Evolutionary conservation across 2,329 filamentous ascomycete genomes (phyloP).

Genomic region (Sporothrix pallida): DNA sequence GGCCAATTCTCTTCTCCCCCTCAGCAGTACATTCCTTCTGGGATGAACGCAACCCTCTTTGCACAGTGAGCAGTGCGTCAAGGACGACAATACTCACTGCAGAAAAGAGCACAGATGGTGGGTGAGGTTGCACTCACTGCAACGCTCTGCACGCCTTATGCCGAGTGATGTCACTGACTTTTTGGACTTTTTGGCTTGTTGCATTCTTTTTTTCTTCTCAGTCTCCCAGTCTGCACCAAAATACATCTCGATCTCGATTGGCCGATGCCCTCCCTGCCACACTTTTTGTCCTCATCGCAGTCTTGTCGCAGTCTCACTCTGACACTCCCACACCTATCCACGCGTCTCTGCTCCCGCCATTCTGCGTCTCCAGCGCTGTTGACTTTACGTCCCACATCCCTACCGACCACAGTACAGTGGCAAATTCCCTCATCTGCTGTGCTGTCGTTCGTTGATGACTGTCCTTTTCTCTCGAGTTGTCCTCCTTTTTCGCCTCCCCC

Average conservation of each 20-base stretch:
- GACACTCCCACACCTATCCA: neutral
- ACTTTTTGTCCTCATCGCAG: too few relatives aligned
- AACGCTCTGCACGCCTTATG: conserved; percentile 17
- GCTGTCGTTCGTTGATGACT: neutral
- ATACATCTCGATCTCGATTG: neutral
- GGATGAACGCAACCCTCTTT: neutral
- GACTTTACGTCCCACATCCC: neutral
- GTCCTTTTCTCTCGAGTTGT: neutral
- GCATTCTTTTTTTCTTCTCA: neutral
- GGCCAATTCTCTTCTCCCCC: neutral
- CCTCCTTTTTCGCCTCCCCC: neutral
- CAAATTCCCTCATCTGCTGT: neutral
- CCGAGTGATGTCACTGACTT: conserved; percentile 22
- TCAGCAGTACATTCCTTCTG: neutral
- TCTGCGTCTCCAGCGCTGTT: neutral
- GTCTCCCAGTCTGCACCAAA: neutral
- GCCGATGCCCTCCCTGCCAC: neutral
- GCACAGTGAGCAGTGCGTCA: too few relatives aligned
- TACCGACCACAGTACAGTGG: neutral
- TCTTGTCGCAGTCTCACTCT: neutral
- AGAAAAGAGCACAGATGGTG: neutral
- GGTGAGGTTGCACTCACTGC: conserved; percentile 7
- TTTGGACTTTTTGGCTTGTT: neutral
- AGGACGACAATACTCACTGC: neutral
- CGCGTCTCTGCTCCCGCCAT: conserved; percentile 6